Base-by-base conservation (phyloP, 78 protist genomes). In the Isochrysis galbana region DNA sequence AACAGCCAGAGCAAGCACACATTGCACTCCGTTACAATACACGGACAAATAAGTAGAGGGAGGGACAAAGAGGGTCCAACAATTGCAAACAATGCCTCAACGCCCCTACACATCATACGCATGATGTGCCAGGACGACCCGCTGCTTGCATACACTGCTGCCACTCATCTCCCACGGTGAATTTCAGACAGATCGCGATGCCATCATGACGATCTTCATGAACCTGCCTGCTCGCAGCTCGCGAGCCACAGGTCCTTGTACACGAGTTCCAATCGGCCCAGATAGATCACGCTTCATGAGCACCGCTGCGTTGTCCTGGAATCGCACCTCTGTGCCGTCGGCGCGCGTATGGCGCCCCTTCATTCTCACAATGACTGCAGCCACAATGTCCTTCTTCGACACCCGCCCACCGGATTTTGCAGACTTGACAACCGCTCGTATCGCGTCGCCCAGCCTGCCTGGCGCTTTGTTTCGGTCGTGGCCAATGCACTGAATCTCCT, bases 211-310 rank as follows among this genome's bases (percentile, higher is more conserved):
- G 3, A 77, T 11, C 84, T 77, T 77, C 84, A 77, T 77, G 47
- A 14, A 51, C 61, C 61, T 51, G 61, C 61, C 61, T 51, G n/a
- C n/a, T n/a, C 82, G 82, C 84, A 77, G 84, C 84, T 77, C 84
- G 1, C 84, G 44, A 22, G 84, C 84, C 47, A 77, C 84, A 17
- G 84, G 84, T 1, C 84, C 84, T 3, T 3, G 4, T 4, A 77
- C 84, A 1, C 47, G 44, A 2, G 84, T 77, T 23, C 46, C 84
- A 4, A 77, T 77, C 32, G 84, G 84, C 21, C 84, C 84, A 14
- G 84, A 77, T 0, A 77, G 84, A 29, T 77, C 84, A 0, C 84
- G 84, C 47, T 77, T 77, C 47, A 77, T 10, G 14, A 77, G 46
- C 84, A 77, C 84, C 2, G 46, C 44, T 29, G 84, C 46, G 23